Evolutionary conservation across 2,329 filamentous ascomycete genomes (phyloP), one percentile per base, ranked within the genome.

Genomic region (Ascochyta lentis): DNA sequence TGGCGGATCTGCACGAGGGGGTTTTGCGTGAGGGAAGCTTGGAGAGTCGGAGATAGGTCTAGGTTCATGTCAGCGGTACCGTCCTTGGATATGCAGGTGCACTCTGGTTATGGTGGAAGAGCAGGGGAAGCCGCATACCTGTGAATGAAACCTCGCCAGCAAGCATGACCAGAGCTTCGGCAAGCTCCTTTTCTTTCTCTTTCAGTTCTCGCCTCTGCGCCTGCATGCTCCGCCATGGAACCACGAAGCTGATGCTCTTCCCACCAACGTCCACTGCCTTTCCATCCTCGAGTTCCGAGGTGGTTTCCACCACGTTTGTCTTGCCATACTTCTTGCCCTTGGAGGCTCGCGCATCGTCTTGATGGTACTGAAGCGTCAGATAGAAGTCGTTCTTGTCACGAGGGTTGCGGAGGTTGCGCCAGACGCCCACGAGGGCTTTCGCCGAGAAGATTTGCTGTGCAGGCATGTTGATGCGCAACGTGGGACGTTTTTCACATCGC

Each of bases 201-300:
- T 60, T 58, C 54, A 73, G 35, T 52, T 74, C 70, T 42, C 62
- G 55, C 51, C 70, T 63, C 50, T 73, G 70, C 12, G 68, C 65
- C 54, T 73, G 70, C 70, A 74, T 72, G 35, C 69, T 70, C 44
- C 70, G 60, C 71, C 70, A 74, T 60, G 71, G 70, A 31, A 74
- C 70, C 13, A 73, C 69, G 19, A 73, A 73, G 53, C 71, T 66
- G 19, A 73, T 74, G 50, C 70, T 72, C 59, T 65, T 70, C 31
- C 65, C 67, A 5, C 54, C 61, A 4, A 47, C 55, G 37, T 66
- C 62, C 22, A 66, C 55, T 10, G 56, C 51, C 52, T 63, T 65
- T 22, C 60, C 61, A 46, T 64, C 64, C 9, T 59, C 38, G 13
- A 66, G 58, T 41, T 68, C 70, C 15, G 57, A 58, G 16, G 59